These are phyloP conservation scores for Aphelidium insulamus DNA, from an alignment of 371 early-diverging fungal genomes.

Conservation along the genomic window DNA sequence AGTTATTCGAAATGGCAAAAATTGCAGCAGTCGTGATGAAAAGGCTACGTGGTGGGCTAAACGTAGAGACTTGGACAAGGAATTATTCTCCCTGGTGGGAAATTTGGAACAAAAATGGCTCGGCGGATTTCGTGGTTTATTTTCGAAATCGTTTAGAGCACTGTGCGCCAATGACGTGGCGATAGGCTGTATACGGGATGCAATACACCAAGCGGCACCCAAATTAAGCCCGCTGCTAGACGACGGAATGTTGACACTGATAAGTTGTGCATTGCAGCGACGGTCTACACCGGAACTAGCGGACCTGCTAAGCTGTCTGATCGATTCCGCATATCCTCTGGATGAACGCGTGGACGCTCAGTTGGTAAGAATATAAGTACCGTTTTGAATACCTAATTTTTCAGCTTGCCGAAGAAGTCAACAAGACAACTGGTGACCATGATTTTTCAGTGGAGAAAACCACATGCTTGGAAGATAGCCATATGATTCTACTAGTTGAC, in stretches of 20 bases:
- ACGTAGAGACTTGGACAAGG: slow-evolving; percentile 36
- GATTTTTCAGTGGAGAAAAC: not conserved
- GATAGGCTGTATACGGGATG: not conserved
- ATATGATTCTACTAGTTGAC: slow-evolving; percentile 59
- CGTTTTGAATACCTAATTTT: slow-evolving; percentile 6
- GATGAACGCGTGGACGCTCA: slow-evolving; percentile 7
- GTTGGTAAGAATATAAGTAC: slow-evolving; percentile 5
- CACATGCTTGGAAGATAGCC: slow-evolving; percentile 4
- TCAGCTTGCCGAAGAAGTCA: slow-evolving; percentile 12
- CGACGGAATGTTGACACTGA: slow-evolving; percentile 2
- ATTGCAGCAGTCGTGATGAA: slow-evolving; percentile 20
- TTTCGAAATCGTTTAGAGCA: slow-evolving; percentile 15
- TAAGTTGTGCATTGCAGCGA: slow-evolving; percentile 2
- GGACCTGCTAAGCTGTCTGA: not conserved
- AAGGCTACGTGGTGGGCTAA: slow-evolving; percentile 55
- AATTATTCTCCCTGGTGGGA: slow-evolving; percentile 27
- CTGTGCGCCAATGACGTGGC: slow-evolving; percentile 4
- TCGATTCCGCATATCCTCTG: not conserved
- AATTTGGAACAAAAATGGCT: slow-evolving; percentile 53
- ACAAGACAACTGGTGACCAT: slow-evolving; percentile 7
- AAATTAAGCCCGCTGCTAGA: too few relatives aligned
- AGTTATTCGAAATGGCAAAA: slow-evolving; percentile 14
- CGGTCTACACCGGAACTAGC: slow-evolving; percentile 5
- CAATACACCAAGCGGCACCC: too few relatives aligned
- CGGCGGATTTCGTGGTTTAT: slow-evolving; percentile 32